Evolutionary conservation across 352 stramenopile genomes (phyloP).

Genomic region (Aphanomyces stellatus): DNA sequence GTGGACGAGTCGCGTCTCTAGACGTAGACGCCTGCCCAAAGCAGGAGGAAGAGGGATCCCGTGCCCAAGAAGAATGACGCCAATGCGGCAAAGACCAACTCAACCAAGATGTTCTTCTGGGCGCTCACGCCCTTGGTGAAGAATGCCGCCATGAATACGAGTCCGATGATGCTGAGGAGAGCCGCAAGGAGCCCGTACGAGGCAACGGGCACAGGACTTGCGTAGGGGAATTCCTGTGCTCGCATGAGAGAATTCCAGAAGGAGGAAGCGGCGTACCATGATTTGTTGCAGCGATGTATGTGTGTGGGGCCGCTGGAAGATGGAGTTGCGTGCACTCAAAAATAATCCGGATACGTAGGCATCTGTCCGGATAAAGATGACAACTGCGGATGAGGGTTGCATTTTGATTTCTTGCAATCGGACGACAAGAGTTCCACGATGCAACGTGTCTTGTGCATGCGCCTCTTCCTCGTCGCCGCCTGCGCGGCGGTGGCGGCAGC

Average conservation of each 20-base stretch:
- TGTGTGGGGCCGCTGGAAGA: neutral
- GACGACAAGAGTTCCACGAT: too few species aligned
- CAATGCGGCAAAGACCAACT: slow-evolving; percentile 57
- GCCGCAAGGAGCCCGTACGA: slow-evolving; percentile 56
- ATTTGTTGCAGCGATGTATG: neutral
- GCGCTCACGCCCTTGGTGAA: slow-evolving; percentile 66
- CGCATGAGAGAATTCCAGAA: neutral
- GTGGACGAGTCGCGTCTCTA: slow-evolving; percentile 21
- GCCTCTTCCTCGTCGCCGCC: neutral
- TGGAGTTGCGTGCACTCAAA: too few species aligned
- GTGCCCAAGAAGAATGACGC: slow-evolving; percentile 67
- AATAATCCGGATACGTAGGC: too few species aligned
- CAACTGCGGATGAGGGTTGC: too few species aligned
- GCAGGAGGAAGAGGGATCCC: slow-evolving; percentile 78
- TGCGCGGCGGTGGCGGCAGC: neutral
- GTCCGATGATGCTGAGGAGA: slow-evolving; percentile 46
- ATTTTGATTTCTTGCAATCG: too few species aligned
- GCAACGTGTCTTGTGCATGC: too few species aligned
- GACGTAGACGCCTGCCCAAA: slow-evolving; percentile 85
- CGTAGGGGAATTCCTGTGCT: slow-evolving; percentile 71
- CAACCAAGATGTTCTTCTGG: slow-evolving; percentile 69
- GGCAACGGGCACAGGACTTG: slow-evolving; percentile 63
- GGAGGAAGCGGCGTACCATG: neutral
- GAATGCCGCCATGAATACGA: slow-evolving; percentile 75
- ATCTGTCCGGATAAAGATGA: neutral